These are phyloP conservation scores for Samsoniella hepiali DNA, from an alignment of 2,329 filamentous ascomycete species.

Conservation along the genomic window DNA sequence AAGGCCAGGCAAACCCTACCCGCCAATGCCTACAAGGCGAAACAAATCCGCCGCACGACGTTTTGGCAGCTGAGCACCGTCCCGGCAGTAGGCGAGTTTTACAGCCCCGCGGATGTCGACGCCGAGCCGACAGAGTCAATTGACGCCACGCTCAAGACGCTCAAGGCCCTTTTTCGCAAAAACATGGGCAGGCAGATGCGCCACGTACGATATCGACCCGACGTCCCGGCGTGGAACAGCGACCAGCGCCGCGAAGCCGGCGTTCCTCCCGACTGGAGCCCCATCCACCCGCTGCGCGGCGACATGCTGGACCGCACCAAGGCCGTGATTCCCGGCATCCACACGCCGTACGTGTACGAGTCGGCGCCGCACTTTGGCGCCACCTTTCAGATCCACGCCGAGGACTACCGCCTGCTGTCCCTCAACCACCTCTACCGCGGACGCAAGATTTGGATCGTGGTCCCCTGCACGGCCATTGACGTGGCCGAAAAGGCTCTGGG, in stretches of 20 bases:
- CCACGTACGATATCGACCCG: conserved; percentile 37
- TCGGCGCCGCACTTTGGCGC: conserved; percentile 38
- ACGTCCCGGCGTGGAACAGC: conserved; percentile 38
- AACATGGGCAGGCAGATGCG: conserved; percentile 36
- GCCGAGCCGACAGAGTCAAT: conserved; percentile 27
- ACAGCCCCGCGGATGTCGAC: conserved; percentile 25
- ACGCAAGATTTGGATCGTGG: conserved; percentile 40
- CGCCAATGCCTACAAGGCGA: conserved; percentile 37
- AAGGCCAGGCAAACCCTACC: conserved; percentile 30
- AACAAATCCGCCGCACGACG: conserved; percentile 33
- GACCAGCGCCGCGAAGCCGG: conserved; percentile 35
- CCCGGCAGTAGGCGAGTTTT: conserved; percentile 32
- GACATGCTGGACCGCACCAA: conserved; percentile 37
- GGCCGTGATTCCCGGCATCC: conserved; percentile 39
- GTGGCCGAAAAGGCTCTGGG: conserved; percentile 34
- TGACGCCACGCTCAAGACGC: conserved; percentile 30
- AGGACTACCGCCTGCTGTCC: conserved; percentile 38
- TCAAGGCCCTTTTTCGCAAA: conserved; percentile 36
- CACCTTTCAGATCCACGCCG: conserved; percentile 40
- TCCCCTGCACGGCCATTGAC: conserved; percentile 36
- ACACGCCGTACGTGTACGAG: conserved; percentile 41
- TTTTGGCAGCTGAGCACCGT: conserved; percentile 38
- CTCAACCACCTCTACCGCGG: conserved; percentile 40
- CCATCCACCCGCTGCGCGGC: conserved; percentile 37
- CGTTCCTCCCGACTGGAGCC: conserved; percentile 33